Evolutionary conservation across 2,329 filamentous ascomycete species (phyloP).

Genomic region (Daldinia sp.): DNA sequence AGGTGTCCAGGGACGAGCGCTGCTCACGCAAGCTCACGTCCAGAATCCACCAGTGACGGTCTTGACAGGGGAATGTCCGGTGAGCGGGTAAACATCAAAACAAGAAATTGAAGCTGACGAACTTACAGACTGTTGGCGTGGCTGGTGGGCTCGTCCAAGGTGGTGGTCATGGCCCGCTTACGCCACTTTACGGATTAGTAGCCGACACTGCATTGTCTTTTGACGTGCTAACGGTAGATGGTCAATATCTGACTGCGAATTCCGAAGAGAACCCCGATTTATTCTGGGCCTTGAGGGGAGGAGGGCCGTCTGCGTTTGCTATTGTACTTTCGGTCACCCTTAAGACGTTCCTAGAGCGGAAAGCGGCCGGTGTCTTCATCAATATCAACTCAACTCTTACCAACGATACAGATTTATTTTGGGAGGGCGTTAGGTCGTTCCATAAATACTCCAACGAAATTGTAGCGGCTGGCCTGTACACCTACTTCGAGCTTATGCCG

Average conservation of each 20-base stretch:
- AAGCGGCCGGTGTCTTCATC: constrained; percentile 53
- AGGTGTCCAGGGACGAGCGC: constrained; percentile 58
- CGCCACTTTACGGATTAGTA: constrained; percentile 50
- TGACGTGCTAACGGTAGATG: constrained; percentile 56
- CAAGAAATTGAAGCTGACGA: constrained; percentile 9
- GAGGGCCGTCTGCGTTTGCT: constrained; percentile 62
- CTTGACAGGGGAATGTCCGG: constrained; percentile 62
- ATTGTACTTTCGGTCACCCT: constrained; percentile 61
- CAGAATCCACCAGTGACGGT: constrained; percentile 52
- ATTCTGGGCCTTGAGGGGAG: constrained; percentile 65
- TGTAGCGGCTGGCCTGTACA: constrained; percentile 53
- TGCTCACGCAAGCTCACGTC: constrained; percentile 52
- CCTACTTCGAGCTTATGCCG: constrained; percentile 55
- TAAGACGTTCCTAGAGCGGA: constrained; percentile 59
- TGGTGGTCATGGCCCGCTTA: constrained; percentile 58
- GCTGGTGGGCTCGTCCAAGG: constrained; percentile 69
- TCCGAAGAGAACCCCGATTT: constrained; percentile 58
- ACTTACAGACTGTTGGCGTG: constrained; percentile 60
- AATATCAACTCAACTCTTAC: constrained; percentile 50
- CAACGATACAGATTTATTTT: constrained; percentile 53
- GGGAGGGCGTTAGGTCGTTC: constrained; percentile 57
- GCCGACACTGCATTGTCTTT: constrained; percentile 60
- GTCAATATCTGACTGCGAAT: constrained; percentile 55
- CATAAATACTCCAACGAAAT: constrained; percentile 53
- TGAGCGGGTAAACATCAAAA: constrained; percentile 32